These are phyloP conservation scores for Esteya vermicola DNA, from an alignment of 2,329 filamentous ascomycete species.

Conservation along the genomic window DNA sequence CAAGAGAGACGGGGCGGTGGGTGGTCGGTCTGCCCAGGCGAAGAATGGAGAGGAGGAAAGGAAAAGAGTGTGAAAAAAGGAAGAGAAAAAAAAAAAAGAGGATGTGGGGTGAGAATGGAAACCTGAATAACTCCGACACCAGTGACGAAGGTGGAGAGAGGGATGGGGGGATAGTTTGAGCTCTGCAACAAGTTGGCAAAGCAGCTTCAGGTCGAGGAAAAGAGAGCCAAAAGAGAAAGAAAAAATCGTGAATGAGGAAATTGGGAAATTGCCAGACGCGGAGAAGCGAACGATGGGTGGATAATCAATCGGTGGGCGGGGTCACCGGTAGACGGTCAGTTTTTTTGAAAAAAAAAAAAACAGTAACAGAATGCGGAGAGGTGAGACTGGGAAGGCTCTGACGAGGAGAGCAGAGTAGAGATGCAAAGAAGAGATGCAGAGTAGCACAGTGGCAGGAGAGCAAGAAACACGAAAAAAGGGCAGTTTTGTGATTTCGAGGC, in stretches of 20 bases:
- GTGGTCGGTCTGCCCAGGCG: neutral
- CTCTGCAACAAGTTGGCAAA: too few species aligned
- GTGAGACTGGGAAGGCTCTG: neutral
- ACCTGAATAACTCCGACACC: neutral
- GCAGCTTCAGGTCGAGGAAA: neutral
- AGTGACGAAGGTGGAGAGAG: too few species aligned
- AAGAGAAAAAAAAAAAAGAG: neutral
- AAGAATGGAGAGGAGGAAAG: neutral
- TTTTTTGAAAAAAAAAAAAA: neutral
- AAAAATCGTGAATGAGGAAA: neutral
- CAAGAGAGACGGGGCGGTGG: neutral
- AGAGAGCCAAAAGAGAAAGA: neutral
- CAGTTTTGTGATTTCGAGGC: too few species aligned
- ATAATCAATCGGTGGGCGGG: constrained; percentile 2
- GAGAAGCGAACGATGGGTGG: constrained; percentile 1
- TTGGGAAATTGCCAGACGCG: neutral
- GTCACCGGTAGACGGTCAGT: neutral
- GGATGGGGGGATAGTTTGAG: too few species aligned
- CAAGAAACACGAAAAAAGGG: neutral
- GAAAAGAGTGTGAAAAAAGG: neutral
- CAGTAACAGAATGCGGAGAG: neutral
- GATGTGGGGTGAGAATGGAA: neutral
- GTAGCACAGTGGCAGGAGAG: neutral
- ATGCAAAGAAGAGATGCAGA: neutral
- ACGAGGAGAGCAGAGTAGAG: neutral